Percentiles rank a stretch among this genome's conserved stretches.
phyloP scores from a whole-genome alignment of 2,329 filamentous ascomycete genomes.

The Corynespora cassiicola region DNA sequence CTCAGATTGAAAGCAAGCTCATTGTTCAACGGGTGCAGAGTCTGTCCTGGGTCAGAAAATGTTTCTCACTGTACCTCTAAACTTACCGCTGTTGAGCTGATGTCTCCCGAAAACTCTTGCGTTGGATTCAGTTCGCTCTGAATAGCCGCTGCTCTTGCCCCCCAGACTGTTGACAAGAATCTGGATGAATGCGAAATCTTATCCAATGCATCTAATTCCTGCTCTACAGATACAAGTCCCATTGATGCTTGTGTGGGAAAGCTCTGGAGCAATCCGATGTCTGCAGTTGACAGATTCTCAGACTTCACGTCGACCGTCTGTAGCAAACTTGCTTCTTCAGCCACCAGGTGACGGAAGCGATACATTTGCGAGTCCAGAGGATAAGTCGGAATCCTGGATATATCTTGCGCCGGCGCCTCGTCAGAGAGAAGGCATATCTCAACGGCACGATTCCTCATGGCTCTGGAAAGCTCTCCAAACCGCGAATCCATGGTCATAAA shows the following conservation, averaged over 20 bases:
- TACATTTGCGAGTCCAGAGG: constrained; percentile 47
- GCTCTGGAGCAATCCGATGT: constrained; percentile 31
- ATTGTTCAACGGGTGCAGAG: constrained; percentile 57
- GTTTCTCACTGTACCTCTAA: too few species aligned
- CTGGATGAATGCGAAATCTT: constrained; percentile 30
- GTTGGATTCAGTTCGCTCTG: constrained; percentile 1
- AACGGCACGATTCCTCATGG: constrained; percentile 93
- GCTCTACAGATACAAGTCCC: constrained; percentile 17
- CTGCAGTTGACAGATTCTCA: constrained; percentile 45
- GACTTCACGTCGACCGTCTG: constrained; percentile 27
- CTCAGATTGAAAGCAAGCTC: constrained; percentile 46
- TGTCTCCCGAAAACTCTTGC: too few species aligned
- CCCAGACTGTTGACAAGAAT: constrained; percentile 36
- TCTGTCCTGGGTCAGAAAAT: neutral
- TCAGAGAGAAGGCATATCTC: constrained; percentile 76
- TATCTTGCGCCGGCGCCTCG: constrained; percentile 5
- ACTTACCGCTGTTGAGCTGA: too few species aligned
- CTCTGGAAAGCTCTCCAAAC: constrained; percentile 91
- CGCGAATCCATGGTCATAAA: constrained; percentile 93
- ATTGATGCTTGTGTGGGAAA: constrained; percentile 35
- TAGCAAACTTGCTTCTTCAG: constrained; percentile 10
- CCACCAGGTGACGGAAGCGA: constrained; percentile 42
- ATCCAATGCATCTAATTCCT: too few species aligned
- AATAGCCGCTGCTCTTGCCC: constrained; percentile 13
- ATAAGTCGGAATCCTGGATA: constrained; percentile 25